Evolutionary conservation across 2,329 filamentous ascomycete species (phyloP).

Genomic region (Tolypocladium paradoxum): DNA sequence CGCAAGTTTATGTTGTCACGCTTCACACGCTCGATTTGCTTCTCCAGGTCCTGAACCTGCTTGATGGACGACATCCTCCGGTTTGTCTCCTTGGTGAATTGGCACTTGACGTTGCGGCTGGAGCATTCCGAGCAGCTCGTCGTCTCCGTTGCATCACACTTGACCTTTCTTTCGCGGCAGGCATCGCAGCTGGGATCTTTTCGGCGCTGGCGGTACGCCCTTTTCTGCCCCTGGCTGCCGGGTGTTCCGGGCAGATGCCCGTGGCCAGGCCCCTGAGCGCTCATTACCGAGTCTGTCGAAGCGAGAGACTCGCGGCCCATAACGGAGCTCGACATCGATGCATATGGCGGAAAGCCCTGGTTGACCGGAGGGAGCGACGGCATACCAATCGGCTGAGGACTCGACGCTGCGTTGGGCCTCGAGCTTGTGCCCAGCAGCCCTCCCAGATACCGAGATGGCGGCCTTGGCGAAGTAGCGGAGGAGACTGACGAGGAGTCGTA

Average conservation of each 20-base stretch:
- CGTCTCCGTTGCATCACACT: constrained; percentile 94
- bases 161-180: constrained; percentile 75
- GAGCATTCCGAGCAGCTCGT: constrained; percentile 96
- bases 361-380: constrained; percentile 37
- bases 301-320: constrained; percentile 50
- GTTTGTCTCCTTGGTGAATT: constrained; percentile 99
- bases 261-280: constrained; percentile 35
- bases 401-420: constrained; percentile 36
- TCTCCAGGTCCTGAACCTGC: constrained; percentile 94
- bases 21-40: constrained; percentile 70
- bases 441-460: constrained; percentile 39
- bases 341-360: constrained; percentile 41
- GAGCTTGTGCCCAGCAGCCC: constrained; percentile 41
- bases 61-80: constrained; percentile 98
- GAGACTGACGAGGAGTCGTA: constrained; percentile 56
- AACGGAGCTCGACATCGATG: constrained; percentile 36
- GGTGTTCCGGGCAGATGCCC: constrained; percentile 27
- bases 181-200: constrained; percentile 98
- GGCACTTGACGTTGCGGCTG: constrained; percentile 91
- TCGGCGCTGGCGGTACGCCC: constrained; percentile 85
- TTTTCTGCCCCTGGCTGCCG: constrained; percentile 62
- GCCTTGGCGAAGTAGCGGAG: constrained; percentile 48
- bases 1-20: constrained; percentile 69
- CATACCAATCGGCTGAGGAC: constrained; percentile 43
- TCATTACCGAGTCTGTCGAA: constrained; percentile 46